A percentile compares a stretch with the other conserved stretches of the same genome.
Conservation (phyloP, 2,329 filamentous ascomycete species). For the Penicillium sp. region DNA sequence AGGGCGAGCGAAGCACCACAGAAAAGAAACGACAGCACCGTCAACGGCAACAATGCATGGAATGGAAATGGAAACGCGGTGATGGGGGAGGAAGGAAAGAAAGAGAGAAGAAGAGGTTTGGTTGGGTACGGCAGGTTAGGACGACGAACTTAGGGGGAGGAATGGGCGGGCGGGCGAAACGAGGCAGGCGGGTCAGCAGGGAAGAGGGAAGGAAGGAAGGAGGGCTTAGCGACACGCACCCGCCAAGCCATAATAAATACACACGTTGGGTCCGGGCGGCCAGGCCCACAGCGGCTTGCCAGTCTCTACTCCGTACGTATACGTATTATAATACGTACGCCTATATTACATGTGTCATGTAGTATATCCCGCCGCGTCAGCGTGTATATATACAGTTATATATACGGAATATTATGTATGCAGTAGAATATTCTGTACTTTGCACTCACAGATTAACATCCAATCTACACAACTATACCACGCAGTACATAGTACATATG, state of each 20-base stretch:
- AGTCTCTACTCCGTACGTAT: too few relatives aligned
- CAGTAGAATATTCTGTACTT: too few relatives aligned
- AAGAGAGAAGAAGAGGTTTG: conserved; percentile 11
- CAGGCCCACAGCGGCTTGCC: conserved; percentile 10
- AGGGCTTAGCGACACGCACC: conserved; percentile 11
- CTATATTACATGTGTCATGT: too few relatives aligned
- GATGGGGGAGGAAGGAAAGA: conserved; percentile 17
- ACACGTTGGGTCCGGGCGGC: conserved; percentile 6
- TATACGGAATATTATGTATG: too few relatives aligned
- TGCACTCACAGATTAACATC: too few relatives aligned
- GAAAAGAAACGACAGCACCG: conserved; percentile 24
- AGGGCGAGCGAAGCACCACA: conserved; percentile 25
- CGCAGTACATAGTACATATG: too few relatives aligned
- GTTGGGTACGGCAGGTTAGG: not conserved
- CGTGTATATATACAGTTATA: too few relatives aligned
- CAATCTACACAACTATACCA: too few relatives aligned
- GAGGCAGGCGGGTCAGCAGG: conserved; percentile 1
- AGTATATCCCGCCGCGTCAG: too few relatives aligned
- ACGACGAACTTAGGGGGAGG: too few relatives aligned
- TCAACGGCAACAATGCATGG: conserved; percentile 19
- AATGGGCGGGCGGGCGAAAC: conserved; percentile 1
- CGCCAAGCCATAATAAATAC: not conserved
- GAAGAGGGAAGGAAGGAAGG: not conserved
- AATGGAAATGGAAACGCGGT: conserved; percentile 7
- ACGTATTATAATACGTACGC: too few relatives aligned